A percentile compares a stretch with the other conserved stretches of the same genome.
Evolutionary conservation across 192 early-diverging fungal species (phyloP).

Genomic region (Podila horticola): DNA sequence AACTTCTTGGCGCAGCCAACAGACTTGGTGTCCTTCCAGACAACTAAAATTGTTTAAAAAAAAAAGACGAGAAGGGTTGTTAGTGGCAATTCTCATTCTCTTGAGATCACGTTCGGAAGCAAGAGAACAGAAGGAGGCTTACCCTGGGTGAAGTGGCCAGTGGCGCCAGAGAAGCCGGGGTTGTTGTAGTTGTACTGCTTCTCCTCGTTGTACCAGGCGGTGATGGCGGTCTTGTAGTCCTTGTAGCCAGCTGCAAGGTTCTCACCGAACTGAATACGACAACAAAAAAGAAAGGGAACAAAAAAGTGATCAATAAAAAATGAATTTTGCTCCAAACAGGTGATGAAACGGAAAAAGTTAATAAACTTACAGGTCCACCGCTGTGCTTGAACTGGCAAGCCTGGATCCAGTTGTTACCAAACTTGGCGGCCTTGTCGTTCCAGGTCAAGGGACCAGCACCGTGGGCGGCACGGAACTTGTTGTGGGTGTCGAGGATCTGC

Average conservation of each 20-base stretch:
- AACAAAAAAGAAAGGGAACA: conserved; percentile 14
- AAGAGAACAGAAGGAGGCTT: too few relatives aligned
- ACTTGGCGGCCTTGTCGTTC: conserved; percentile 38
- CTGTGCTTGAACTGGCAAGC: conserved; percentile 57
- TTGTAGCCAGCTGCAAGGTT: conserved; percentile 59
- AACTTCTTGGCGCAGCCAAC: conserved; percentile 49
- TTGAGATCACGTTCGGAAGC: too few relatives aligned
- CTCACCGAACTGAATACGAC: conserved; percentile 46
- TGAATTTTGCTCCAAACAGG: neutral
- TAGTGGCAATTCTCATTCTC: too few relatives aligned
- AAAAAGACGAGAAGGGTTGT: too few relatives aligned
- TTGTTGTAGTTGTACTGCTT: conserved; percentile 54
- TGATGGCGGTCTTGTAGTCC: conserved; percentile 34
- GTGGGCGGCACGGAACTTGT: conserved; percentile 54
- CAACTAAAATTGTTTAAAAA: conserved; percentile 4
- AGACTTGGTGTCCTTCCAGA: conserved; percentile 48
- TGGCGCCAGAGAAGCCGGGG: conserved; percentile 45
- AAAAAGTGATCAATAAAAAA: neutral
- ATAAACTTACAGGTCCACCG: conserved; percentile 18
- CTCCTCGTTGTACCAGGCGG: conserved; percentile 58
- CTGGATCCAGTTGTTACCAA: conserved; percentile 53
- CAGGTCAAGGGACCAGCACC: conserved; percentile 51
- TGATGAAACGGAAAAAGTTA: neutral
- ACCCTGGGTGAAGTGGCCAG: conserved; percentile 61
- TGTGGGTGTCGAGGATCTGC: conserved; percentile 49